phyloP scores from a whole-genome alignment of 164 flowering plant genomes.

The Kalanchoe fedtschenkoi region DNA sequence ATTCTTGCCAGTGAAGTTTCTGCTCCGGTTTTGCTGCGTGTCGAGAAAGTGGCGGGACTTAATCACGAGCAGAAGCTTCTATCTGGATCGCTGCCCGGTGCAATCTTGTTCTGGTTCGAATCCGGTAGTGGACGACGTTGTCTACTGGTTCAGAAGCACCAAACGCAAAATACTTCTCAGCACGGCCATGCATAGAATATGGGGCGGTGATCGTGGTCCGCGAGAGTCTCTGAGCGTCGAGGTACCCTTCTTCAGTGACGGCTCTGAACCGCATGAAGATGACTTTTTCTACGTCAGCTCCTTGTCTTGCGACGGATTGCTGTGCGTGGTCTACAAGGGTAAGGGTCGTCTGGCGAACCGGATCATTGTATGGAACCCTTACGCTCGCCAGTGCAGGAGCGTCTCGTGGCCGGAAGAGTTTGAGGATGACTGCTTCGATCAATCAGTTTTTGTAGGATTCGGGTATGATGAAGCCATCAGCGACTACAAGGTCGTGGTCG shows the following conservation, averaged over 20 bases:
- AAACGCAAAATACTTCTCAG: not conserved
- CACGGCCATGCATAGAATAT: not conserved
- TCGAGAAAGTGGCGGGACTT: not conserved
- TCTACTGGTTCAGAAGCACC: not conserved
- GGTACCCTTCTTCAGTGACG: conserved; percentile 1
- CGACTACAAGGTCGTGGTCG: not conserved
- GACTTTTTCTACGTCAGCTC: not conserved
- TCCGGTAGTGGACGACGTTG: not conserved
- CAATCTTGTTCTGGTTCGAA: no score
- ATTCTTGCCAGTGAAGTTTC: not conserved
- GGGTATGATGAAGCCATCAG: not conserved
- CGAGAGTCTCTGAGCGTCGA: not conserved
- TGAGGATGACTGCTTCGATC: not conserved
- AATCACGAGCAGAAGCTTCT: not conserved
- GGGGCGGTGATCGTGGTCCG: not conserved
- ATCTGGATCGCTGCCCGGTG: not conserved
- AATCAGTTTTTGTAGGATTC: not conserved
- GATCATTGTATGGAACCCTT: not conserved
- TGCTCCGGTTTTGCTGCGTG: not conserved
- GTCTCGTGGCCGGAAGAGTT: not conserved
- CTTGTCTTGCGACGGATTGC: not conserved
- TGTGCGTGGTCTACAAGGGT: not conserved
- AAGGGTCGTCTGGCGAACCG: not conserved
- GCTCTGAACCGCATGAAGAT: not conserved
- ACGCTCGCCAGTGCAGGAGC: not conserved